phyloP scores from a whole-genome alignment of 306 rosid genomes.

The Mimosa pudica region DNA sequence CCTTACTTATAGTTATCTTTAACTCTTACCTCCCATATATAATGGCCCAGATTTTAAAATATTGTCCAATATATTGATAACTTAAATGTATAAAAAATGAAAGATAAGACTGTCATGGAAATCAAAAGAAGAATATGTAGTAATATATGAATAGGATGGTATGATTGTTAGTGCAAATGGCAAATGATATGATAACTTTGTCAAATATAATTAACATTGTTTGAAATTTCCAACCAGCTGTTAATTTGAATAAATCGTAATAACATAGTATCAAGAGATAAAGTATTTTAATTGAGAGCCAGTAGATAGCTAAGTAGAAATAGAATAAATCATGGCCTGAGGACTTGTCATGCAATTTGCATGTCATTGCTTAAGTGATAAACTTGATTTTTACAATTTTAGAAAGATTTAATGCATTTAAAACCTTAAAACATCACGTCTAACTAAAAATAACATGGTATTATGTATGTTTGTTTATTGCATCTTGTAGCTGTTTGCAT shows the following conservation, averaged over 20 bases:
- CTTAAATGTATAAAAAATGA: not conserved
- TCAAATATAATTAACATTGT: not conserved
- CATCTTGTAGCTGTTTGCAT: not conserved
- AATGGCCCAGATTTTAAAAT: not conserved
- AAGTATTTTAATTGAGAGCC: slow-evolving; percentile 17
- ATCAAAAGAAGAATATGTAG: not conserved
- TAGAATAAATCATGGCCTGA: not conserved
- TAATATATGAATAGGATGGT: not conserved
- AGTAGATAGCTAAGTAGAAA: not conserved
- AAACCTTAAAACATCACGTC: slow-evolving; percentile 21
- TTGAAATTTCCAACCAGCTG: not conserved
- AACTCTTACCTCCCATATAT: not conserved
- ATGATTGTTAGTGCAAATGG: not conserved
- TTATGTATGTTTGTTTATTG: slow-evolving; percentile 13
- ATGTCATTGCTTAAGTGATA: slow-evolving; percentile 22
- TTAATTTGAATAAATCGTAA: not conserved
- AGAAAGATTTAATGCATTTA: slow-evolving; percentile 29
- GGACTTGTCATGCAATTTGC: not conserved
- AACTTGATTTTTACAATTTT: slow-evolving; percentile 33
- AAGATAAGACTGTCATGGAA: not conserved
- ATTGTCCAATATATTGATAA: not conserved
- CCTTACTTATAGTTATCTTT: not conserved
- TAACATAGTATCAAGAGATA: not conserved
- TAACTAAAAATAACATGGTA: slow-evolving; percentile 28
- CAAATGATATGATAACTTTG: not conserved